Percentiles rank a stretch among this genome's conserved stretches.
Evolutionary conservation across 371 early-diverging fungal genomes (phyloP).

Genomic region (Mortierella sp.): DNA sequence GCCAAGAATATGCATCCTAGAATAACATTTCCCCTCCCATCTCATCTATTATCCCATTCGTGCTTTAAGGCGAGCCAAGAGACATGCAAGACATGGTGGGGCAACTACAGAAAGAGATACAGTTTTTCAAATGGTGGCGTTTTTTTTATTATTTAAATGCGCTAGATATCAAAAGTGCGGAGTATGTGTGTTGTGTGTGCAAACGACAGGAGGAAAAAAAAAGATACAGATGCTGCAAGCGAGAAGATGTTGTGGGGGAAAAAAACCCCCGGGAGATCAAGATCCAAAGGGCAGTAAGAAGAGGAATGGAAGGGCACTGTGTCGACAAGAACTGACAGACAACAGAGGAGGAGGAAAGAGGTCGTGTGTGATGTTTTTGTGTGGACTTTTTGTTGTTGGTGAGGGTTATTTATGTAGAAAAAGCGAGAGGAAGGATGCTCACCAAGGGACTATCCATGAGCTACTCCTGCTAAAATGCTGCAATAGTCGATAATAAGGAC

Average conservation of each 20-base stretch:
- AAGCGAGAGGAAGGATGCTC: background rate
- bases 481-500: background rate
- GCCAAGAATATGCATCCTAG: background rate
- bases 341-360: background rate
- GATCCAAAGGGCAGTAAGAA: background rate
- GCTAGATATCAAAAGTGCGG: background rate
- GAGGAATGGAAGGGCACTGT: constrained; percentile 11
- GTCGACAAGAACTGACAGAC: background rate
- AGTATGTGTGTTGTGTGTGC: background rate
- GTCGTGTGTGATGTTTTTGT: constrained; percentile 14
- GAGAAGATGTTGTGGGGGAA: background rate
- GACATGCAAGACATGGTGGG: background rate
- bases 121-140: background rate
- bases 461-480: constrained; percentile 4
- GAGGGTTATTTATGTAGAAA: background rate
- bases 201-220: background rate
- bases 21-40: background rate
- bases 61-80: background rate
- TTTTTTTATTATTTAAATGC: constrained; percentile 14
- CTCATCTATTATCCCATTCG: background rate
- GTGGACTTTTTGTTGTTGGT: background rate
- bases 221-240: constrained; percentile 18
- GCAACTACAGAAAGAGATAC: background rate
- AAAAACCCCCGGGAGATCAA: background rate
- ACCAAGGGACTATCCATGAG: background rate